These are phyloP conservation scores for Ilyonectria destructans DNA, from an alignment of 2,329 filamentous ascomycete species.

Conservation along the genomic window DNA sequence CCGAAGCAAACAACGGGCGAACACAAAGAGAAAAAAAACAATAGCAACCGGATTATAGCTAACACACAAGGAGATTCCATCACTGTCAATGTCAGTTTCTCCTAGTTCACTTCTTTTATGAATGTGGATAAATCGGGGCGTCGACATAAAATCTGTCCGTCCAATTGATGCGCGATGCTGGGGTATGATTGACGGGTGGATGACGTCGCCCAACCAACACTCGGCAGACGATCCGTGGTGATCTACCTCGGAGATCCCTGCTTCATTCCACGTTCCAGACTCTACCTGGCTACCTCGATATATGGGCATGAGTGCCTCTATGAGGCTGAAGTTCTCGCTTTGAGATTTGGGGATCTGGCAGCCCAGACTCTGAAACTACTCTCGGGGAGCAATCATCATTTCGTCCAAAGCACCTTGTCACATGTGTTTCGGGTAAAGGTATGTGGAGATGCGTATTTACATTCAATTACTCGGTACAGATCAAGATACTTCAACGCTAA, in stretches of 20 bases:
- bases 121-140: constrained; percentile 2
- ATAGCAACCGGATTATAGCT: neutral
- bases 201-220: constrained; percentile 20
- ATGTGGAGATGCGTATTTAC: too few relatives aligned
- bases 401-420: too few relatives aligned
- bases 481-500: too few relatives aligned
- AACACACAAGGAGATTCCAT: neutral
- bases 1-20: constrained; percentile 6
- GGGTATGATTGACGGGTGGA: neutral
- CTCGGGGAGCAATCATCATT: too few relatives aligned
- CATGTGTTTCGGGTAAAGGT: too few relatives aligned
- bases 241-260: neutral
- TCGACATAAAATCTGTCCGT: neutral
- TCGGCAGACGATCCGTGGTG: constrained; percentile 4
- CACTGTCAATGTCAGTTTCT: neutral
- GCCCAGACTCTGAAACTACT: neutral
- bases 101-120: neutral
- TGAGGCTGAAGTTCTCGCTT: too few relatives aligned
- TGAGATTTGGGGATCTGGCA: neutral
- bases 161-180: constrained; percentile 23
- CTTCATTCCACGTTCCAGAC: too few relatives aligned
- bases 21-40: constrained; percentile 11
- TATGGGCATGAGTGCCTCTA: too few relatives aligned
- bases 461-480: too few relatives aligned
- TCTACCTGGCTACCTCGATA: too few relatives aligned